Percentiles rank a stretch among this genome's conserved stretches.
Conservation (phyloP, 2,329 filamentous ascomycete species). For the Nemania serpens region DNA sequence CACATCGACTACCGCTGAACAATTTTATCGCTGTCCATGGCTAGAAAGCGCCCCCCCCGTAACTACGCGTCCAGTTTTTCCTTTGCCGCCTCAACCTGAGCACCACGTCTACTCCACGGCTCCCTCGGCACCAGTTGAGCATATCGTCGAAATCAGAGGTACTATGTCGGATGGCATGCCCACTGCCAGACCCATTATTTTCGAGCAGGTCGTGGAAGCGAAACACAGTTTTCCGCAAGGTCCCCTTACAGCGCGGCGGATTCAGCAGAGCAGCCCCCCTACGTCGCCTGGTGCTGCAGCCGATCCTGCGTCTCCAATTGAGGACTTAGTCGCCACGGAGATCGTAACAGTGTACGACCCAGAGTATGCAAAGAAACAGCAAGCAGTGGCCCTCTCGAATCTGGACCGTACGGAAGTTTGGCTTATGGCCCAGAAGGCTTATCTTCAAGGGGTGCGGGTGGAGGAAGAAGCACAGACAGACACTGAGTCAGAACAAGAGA, state of each 20-base stretch:
- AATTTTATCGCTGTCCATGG: conserved; percentile 89
- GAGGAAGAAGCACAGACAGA: conserved; percentile 49
- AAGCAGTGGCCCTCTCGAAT: conserved; percentile 71
- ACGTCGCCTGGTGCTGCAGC: conserved; percentile 40
- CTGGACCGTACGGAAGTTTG: conserved; percentile 84
- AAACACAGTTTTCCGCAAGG: conserved; percentile 37
- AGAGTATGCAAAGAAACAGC: conserved; percentile 74
- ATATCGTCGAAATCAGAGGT: conserved; percentile 53
- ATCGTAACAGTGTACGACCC: conserved; percentile 75
- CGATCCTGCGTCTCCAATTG: conserved; percentile 49
- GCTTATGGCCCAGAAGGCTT: conserved; percentile 80
- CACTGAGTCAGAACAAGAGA: conserved; percentile 43
- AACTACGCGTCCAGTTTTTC: conserved; percentile 37
- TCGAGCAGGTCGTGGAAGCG: conserved; percentile 46
- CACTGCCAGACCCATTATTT: conserved; percentile 63
- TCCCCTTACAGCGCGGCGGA: conserved; percentile 38
- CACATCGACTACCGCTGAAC: conserved; percentile 87
- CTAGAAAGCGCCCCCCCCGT: conserved; percentile 48
- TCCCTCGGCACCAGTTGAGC: conserved; percentile 62
- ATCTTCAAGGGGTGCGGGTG: conserved; percentile 70
- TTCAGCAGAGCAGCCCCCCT: conserved; percentile 38
- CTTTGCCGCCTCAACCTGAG: conserved; percentile 45
- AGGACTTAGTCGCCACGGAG: conserved; percentile 65
- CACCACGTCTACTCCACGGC: conserved; percentile 44
- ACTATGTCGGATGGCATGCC: conserved; percentile 60